Evolutionary conservation across 2,329 filamentous ascomycete genomes (phyloP).

Genomic region (Fusarium sulawesiense): DNA sequence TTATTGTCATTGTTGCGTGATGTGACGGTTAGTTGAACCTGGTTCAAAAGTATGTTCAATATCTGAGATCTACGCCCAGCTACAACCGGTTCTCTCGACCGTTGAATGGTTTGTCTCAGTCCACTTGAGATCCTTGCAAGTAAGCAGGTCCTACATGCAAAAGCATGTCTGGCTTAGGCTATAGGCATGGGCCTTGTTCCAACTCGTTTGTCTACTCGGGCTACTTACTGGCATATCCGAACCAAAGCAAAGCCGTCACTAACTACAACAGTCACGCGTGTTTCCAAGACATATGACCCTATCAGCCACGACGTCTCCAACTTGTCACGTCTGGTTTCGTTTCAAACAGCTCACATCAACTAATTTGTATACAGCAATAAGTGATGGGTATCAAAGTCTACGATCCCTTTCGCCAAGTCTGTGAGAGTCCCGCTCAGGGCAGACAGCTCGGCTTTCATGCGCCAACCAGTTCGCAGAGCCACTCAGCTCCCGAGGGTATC

Average conservation of each 20-base stretch:
- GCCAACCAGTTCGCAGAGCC: constrained; percentile 37
- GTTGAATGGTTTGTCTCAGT: constrained; percentile 4
- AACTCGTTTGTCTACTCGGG: neutral
- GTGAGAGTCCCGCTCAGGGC: constrained; percentile 29
- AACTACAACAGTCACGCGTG: neutral
- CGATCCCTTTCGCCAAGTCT: constrained; percentile 29
- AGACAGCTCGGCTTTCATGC: constrained; percentile 21
- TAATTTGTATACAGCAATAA: constrained; percentile 7
- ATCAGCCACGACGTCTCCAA: neutral
- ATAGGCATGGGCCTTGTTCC: neutral
- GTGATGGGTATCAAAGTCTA: constrained; percentile 41
- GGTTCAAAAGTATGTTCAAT: neutral
- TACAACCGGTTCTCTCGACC: neutral
- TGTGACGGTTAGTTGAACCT: neutral
- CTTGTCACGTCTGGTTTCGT: constrained; percentile 8
- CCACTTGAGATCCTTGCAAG: constrained; percentile 17
- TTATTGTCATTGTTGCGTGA: neutral
- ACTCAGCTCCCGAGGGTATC: constrained; percentile 22
- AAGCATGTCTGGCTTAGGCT: neutral
- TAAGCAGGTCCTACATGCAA: neutral
- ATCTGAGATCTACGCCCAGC: neutral
- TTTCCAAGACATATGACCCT: neutral
- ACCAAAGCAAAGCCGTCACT: neutral
- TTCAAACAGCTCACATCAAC: constrained; percentile 29
- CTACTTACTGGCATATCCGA: neutral